Evolutionary conservation across 345 rosid species (phyloP), one percentile per base, ranked within the genome.

Genomic region (Populus nigra): DNA sequence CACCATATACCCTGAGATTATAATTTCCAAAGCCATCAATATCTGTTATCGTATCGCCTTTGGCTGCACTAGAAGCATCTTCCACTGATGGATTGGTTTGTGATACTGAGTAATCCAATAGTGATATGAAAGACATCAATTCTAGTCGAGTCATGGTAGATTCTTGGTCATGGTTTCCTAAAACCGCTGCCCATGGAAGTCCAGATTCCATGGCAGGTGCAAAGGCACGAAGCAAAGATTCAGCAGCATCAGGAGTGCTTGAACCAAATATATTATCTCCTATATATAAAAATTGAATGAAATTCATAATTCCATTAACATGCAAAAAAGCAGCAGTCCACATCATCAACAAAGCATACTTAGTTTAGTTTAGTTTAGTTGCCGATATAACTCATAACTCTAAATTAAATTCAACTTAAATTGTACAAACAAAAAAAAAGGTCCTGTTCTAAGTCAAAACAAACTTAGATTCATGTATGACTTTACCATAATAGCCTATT

Each of bases 141-240:
- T 87, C 88, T 83, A 87, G 89, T 84, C 98, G 87, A 1, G 90
- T 88, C 68, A 93, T 81, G 55, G 88, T 85, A 23, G 92, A 87
- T 87, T 93, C 90, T 78, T 91, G 94, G 77, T 93, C 98, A 69
- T 93, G 96, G 77, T 91, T 93, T 31, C 98, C 98, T 65, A 91
- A 81, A 65, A 93, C 78, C 12, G 94, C 96, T 17, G 83, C 94
- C 98, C 96, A 93, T 59, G 94, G 96, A 72, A 93, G 88, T 72
- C 82, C 76, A 5, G 96, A 83, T 12, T 85, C 88, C 39, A 91
- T 80, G 12, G 98, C 98, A 2, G 96, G 92, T 41, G 87, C 88
- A 88, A 89, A 93, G 62, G 96, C 96, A 53, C 83, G 83, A 43
- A 88, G 73, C 84, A 91, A 39, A 43, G 94, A 83, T 69, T 81